Percentiles rank a stretch among this genome's conserved stretches.
phyloP scores from a whole-genome alignment of 441 rosid species.

The Erysimum cheiri region DNA sequence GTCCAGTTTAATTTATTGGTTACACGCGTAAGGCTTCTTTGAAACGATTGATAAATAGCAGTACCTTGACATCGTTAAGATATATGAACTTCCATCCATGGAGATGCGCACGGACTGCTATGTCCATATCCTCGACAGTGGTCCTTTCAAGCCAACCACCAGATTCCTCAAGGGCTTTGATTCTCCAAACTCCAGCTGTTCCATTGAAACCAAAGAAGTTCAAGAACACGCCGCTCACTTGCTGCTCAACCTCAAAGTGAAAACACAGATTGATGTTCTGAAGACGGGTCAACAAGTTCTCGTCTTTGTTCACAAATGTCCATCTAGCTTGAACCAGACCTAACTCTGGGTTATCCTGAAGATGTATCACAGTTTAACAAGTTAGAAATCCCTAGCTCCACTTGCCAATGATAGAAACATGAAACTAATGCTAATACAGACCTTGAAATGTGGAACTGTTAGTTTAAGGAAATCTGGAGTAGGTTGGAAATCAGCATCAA shows the following conservation, averaged over 20 bases:
- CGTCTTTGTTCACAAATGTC: conserved; percentile 92
- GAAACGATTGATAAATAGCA: conserved; percentile 12
- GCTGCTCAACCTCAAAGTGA: conserved; percentile 97
- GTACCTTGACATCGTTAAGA: conserved; percentile 91
- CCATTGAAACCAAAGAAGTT: conserved; percentile 98
- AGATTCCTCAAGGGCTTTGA: conserved; percentile 87
- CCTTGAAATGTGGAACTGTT: conserved; percentile 93
- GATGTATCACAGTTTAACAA: background rate
- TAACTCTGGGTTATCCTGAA: conserved; percentile 81
- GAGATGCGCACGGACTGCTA: conserved; percentile 95
- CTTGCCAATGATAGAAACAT: background rate
- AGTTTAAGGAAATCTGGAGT: conserved; percentile 77
- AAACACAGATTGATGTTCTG: conserved; percentile 89
- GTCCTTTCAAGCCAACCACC: conserved; percentile 98
- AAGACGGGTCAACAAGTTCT: conserved; percentile 89
- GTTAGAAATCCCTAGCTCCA: background rate
- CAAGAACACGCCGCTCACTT: conserved; percentile 81
- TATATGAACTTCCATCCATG: conserved; percentile 93
- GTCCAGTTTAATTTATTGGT: background rate
- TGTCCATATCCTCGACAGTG: conserved; percentile 97
- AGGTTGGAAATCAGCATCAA: conserved; percentile 94
- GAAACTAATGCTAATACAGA: conserved; percentile 32
- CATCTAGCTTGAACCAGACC: conserved; percentile 95
- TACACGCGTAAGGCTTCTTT: background rate
- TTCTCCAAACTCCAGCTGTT: conserved; percentile 98